Conservation (phyloP, 257 asterid species). For the Linaria vulgaris region DNA sequence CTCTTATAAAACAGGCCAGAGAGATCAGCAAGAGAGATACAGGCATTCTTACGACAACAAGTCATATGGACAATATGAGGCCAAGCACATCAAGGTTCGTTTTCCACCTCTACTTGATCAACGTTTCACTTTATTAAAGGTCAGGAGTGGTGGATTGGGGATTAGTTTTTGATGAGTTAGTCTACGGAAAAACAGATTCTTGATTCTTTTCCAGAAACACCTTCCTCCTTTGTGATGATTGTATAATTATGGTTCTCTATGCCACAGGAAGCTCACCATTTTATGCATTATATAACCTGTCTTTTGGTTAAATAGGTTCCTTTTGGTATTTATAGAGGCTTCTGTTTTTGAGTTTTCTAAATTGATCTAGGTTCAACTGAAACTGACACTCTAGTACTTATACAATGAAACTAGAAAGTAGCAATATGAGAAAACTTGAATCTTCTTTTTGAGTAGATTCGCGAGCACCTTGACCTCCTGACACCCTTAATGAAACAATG, state of each 20-base stretch:
- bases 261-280: neutral
- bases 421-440: neutral
- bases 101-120: slow-evolving; percentile 32
- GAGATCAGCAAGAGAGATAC: slow-evolving; percentile 61
- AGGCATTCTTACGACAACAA: slow-evolving; percentile 64
- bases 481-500: neutral
- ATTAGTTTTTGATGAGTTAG: too few relatives aligned
- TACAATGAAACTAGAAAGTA: too few relatives aligned
- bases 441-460: slow-evolving; percentile 5
- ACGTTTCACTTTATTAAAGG: neutral
- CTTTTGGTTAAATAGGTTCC: neutral
- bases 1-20: slow-evolving; percentile 44
- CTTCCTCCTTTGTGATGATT: neutral
- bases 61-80: slow-evolving; percentile 59
- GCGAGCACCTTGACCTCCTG: slow-evolving; percentile 1
- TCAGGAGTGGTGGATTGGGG: slow-evolving; percentile 1
- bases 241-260: neutral
- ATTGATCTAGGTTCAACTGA: too few relatives aligned
- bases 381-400: too few relatives aligned
- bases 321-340: too few relatives aligned
- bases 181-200: neutral
- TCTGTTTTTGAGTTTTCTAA: too few relatives aligned
- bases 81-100: slow-evolving; percentile 65
- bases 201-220: slow-evolving; percentile 2
- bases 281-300: neutral